These are phyloP conservation scores for Verbena officinalis DNA, from an alignment of 257 asterid species.

Conservation along the genomic window DNA sequence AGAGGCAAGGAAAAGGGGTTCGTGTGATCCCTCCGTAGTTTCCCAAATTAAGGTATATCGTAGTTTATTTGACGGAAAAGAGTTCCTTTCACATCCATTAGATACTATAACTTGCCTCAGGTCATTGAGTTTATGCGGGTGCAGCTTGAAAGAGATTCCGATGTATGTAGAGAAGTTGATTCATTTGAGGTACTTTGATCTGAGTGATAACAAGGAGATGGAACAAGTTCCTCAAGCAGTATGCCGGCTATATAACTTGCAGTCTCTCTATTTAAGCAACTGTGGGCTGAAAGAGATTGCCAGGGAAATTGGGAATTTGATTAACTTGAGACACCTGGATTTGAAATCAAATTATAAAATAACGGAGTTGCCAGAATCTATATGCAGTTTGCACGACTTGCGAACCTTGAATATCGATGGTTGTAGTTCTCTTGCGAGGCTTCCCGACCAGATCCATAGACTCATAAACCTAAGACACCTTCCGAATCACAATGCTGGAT, in stretches of 20 bases:
- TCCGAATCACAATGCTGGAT: not conserved
- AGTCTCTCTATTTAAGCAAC: not conserved
- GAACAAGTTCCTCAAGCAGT: not conserved
- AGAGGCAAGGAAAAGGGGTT: no score
- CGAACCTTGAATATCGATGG: constrained; percentile 20
- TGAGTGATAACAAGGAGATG: not conserved
- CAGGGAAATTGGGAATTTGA: constrained; percentile 1
- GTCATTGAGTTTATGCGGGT: not conserved
- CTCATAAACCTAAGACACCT: constrained; percentile 27
- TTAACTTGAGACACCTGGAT: constrained; percentile 15
- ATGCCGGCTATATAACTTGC: not conserved
- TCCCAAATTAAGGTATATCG: not conserved
- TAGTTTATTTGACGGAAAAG: not conserved
- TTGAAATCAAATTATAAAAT: not conserved
- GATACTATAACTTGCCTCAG: not conserved
- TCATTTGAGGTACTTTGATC: constrained; percentile 32
- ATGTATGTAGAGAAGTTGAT: not conserved
- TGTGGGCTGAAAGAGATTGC: not conserved
- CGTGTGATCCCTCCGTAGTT: not conserved
- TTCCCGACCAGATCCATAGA: constrained; percentile 27
- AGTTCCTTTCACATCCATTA: not conserved
- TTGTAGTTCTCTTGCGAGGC: not conserved
- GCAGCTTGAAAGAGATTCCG: no score
- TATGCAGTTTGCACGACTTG: constrained; percentile 26
- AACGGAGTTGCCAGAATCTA: constrained; percentile 28